Evolutionary conservation across 139 green algal genomes (phyloP), one percentile per base, ranked within the genome.

Genomic region (Chlamydomonas sphaeroides): DNA sequence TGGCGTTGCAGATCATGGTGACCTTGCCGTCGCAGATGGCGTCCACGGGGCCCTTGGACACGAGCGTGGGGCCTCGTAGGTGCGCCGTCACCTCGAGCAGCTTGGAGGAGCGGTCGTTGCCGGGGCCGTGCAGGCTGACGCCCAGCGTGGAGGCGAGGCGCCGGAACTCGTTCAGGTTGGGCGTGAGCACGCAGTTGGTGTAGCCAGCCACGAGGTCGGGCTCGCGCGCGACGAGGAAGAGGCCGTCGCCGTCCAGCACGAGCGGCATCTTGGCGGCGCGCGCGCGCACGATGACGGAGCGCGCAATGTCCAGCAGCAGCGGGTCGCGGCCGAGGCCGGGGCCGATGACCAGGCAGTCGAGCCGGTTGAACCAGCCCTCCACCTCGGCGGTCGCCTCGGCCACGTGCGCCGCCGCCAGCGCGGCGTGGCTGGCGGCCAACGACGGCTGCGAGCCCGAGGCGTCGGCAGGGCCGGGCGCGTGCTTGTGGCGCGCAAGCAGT

Each of bases 331-430:
- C 95, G 33, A 98, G 84, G 0, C 95, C 95, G 1, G 95, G 95
- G 0, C 95, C 95, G 30, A 98, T 87, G 30, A 98, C 87, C 33
- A 98, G 74, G 26, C 84, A 91, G 80, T 92, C 84, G 75, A 98
- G 90, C 20, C 91, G 88, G 15, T 81, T 71, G 59, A 97, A 77
- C 94, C 95, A 97, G 33, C 84, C 51, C 28, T 87, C 59, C 2
- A 96, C 85, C 42, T 88, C 83, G 0, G 80, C 79, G 6, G 86
- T 62, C 1, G 86, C 85, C 14, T 84, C 76, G 1, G 74, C 59
- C n/a, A 80, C 74, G 39, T 80, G 74, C 38, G 61, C 74, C 10
- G 74, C 74, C 17, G 59, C 74, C 26, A 59, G 59, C 4, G 74
- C 74, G n/a, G 74, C 45, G 39, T 80, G 59, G 1, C 53, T 38